Conservation (phyloP, 2,329 filamentous ascomycete species). For the Exophiala bonariae region DNA sequence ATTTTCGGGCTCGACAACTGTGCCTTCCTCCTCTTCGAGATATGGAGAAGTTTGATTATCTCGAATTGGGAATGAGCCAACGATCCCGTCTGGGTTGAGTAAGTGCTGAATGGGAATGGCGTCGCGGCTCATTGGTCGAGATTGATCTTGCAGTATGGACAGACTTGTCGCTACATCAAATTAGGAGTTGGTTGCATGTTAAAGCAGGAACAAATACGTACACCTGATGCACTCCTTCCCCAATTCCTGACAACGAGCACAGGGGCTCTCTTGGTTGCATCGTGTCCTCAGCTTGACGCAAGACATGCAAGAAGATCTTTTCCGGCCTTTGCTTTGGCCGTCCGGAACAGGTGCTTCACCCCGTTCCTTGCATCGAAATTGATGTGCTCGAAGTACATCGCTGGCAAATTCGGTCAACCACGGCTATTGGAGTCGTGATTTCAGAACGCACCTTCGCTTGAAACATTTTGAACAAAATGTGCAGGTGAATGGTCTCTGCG, state of each 20-base stretch:
- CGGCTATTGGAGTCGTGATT: neutral
- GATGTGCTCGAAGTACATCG: conserved; percentile 25
- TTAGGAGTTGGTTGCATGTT: neutral
- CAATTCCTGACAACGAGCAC: conserved; percentile 22
- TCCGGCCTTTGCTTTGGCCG: conserved; percentile 25
- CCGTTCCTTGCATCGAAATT: conserved; percentile 25
- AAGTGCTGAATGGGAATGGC: conserved; percentile 24
- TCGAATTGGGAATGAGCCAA: conserved; percentile 20
- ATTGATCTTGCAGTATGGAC: conserved; percentile 3
- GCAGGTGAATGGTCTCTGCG: conserved; percentile 23
- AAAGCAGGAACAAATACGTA: conserved; percentile 14
- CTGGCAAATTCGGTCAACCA: conserved; percentile 3
- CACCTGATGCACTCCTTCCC: conserved; percentile 25
- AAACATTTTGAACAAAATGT: conserved; percentile 26
- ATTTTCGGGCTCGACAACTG: conserved; percentile 13
- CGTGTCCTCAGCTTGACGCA: conserved; percentile 25
- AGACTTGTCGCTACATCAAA: conserved; percentile 16
- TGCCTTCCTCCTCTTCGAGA: conserved; percentile 14
- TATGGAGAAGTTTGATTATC: neutral
- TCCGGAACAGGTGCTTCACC: conserved; percentile 23
- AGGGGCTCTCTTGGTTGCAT: conserved; percentile 24
- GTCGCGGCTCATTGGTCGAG: conserved; percentile 19
- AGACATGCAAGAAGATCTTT: conserved; percentile 23
- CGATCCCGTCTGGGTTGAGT: conserved; percentile 21
- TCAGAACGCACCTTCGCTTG: conserved; percentile 20